phyloP scores from a whole-genome alignment of 495 filamentous ascomycete genomes.

The Annulohypoxylon stygium region DNA sequence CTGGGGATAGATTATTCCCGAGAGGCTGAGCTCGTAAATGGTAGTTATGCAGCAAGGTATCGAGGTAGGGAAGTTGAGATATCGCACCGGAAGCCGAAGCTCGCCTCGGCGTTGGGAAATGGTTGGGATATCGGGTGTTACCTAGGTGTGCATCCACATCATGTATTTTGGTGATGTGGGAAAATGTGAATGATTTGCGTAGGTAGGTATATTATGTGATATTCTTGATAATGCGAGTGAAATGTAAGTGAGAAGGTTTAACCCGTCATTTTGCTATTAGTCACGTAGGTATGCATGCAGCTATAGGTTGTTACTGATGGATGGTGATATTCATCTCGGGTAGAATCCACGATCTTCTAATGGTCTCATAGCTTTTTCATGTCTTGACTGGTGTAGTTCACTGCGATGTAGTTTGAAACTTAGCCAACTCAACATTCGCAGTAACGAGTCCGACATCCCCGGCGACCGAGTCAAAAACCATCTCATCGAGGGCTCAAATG shows the following conservation, averaged over 20 bases:
- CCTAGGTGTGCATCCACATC: background rate
- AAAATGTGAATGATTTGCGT: background rate
- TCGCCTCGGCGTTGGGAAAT: background rate
- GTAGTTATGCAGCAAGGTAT: background rate
- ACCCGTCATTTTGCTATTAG: background rate
- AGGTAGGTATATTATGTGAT: background rate
- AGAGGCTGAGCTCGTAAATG: background rate
- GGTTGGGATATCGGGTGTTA: background rate
- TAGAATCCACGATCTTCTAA: background rate
- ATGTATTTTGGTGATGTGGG: background rate
- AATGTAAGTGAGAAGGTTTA: background rate
- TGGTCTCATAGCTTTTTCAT: constrained; percentile 1
- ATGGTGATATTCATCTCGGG: background rate
- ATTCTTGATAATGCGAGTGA: too few relatives aligned
- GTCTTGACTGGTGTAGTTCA: too few relatives aligned
- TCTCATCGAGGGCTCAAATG: constrained; percentile 63
- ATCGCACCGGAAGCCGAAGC: constrained; percentile 1
- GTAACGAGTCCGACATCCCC: too few relatives aligned
- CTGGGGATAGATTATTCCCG: background rate
- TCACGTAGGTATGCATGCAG: too few relatives aligned
- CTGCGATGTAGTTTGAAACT: too few relatives aligned
- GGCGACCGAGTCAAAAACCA: constrained; percentile 14
- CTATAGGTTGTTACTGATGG: too few relatives aligned
- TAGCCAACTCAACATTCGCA: too few relatives aligned
- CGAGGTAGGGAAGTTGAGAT: background rate